Conservation (phyloP, 2,329 filamentous ascomycete species). For the Aspergillus sp. region DNA sequence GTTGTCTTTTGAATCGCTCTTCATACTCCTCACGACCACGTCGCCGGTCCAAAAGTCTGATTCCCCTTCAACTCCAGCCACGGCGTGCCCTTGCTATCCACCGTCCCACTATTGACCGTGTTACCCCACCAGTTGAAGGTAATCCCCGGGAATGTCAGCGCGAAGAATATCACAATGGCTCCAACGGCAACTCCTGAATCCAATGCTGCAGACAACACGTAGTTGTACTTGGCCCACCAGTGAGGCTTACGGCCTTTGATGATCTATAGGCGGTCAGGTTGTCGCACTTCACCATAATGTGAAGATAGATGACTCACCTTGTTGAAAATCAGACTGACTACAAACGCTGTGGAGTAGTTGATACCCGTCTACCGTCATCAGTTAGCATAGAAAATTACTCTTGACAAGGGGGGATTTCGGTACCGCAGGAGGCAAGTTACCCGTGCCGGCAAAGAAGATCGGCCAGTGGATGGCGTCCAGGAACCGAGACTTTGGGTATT, state of each 20-base stretch:
- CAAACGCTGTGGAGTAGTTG: slow-evolving; percentile 27
- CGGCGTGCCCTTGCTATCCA: slow-evolving; percentile 36
- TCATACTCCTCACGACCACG: slow-evolving; percentile 10
- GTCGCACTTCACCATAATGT: too few relatives aligned
- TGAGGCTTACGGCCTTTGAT: slow-evolving; percentile 20
- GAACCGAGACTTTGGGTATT: slow-evolving; percentile 55
- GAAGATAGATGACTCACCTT: slow-evolving; percentile 17
- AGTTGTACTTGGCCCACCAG: slow-evolving; percentile 33
- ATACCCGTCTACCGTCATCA: slow-evolving; percentile 22
- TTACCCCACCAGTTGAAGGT: slow-evolving; percentile 40
- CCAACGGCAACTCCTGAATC: slow-evolving; percentile 39
- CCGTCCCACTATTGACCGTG: slow-evolving; percentile 31
- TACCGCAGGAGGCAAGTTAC: slow-evolving; percentile 30
- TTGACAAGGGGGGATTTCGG: not conserved
- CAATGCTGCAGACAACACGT: slow-evolving; percentile 40
- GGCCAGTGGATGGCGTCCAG: slow-evolving; percentile 27
- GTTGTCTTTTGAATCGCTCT: too few relatives aligned
- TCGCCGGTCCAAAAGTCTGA: slow-evolving; percentile 18
- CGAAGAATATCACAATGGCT: slow-evolving; percentile 41
- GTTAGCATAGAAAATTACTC: not conserved
- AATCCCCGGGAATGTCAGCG: slow-evolving; percentile 36
- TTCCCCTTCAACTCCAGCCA: slow-evolving; percentile 20
- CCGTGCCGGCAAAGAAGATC: slow-evolving; percentile 29
- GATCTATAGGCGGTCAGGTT: not conserved
- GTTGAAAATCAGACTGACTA: slow-evolving; percentile 40